phyloP scores from a whole-genome alignment of 306 rosid genomes.

The Chamaecrista fasciculata region DNA sequence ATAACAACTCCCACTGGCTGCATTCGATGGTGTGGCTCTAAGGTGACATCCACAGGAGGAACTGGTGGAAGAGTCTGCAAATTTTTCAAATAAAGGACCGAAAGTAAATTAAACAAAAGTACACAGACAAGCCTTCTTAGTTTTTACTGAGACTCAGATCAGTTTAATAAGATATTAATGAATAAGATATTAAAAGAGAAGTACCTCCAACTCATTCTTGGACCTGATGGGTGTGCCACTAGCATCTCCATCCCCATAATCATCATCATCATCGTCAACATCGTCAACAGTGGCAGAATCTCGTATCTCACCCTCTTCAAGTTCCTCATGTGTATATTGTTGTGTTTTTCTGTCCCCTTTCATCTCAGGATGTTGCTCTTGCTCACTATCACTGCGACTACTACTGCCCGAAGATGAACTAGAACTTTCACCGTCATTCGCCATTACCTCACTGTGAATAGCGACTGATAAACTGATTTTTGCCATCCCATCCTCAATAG shows the following conservation, averaged over 20 bases:
- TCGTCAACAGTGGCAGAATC: conserved; percentile 31
- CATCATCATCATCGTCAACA: conserved; percentile 1
- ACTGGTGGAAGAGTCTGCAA: conserved; percentile 74
- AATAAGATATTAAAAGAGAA: neutral
- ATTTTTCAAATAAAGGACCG: conserved; percentile 25
- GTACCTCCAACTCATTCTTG: conserved; percentile 76
- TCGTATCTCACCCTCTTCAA: conserved; percentile 79
- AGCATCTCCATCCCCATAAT: neutral
- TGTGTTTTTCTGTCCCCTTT: neutral
- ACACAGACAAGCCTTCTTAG: neutral
- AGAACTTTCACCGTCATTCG: conserved; percentile 30
- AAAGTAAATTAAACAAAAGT: conserved; percentile 16
- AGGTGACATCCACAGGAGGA: conserved; percentile 56
- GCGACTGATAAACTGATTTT: conserved; percentile 46
- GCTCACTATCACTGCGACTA: conserved; percentile 22
- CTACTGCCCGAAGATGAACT: conserved; percentile 26
- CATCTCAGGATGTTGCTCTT: conserved; percentile 7
- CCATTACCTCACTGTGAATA: conserved; percentile 4
- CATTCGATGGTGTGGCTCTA: conserved; percentile 68
- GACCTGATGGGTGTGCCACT: conserved; percentile 55
- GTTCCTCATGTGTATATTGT: conserved; percentile 43
- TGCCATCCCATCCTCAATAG: conserved; percentile 45
- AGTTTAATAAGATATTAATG: neutral
- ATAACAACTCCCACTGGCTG: conserved; percentile 73
- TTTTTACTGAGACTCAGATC: too few relatives aligned